These are phyloP conservation scores for Diplogelasinospora grovesii DNA, from an alignment of 495 filamentous ascomycete species.

Conservation along the genomic window DNA sequence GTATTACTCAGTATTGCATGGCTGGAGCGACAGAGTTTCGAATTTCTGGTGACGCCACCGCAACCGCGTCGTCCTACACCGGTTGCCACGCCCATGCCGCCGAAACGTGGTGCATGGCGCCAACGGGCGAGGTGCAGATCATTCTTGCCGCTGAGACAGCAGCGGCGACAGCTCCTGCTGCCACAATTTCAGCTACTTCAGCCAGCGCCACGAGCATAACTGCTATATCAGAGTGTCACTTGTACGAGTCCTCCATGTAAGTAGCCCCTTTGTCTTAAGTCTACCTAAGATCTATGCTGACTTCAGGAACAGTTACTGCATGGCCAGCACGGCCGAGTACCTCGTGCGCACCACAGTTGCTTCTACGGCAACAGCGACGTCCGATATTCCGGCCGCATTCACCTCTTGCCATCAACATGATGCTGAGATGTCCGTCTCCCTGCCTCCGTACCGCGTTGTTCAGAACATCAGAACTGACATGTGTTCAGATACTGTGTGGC, in stretches of 20 bases:
- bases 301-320: constrained; percentile 8
- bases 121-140: constrained; percentile 5
- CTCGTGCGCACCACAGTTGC: constrained; percentile 6
- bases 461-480: too few species aligned
- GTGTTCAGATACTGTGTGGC: constrained; percentile 40
- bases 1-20: constrained; percentile 13
- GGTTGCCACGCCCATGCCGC: constrained; percentile 18
- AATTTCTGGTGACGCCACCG: constrained; percentile 13
- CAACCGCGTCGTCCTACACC: constrained; percentile 14
- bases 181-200: neutral
- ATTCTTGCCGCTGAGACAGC: constrained; percentile 3
- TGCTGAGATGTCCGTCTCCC: constrained; percentile 3
- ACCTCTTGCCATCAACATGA: constrained; percentile 9
- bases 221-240: constrained; percentile 4
- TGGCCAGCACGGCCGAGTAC: constrained; percentile 11
- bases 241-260: constrained; percentile 1
- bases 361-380: constrained; percentile 11
- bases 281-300: constrained; percentile 2
- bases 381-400: constrained; percentile 9
- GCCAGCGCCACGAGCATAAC: constrained; percentile 1
- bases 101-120: too few species aligned
- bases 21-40: constrained; percentile 14
- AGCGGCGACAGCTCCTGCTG: neutral
- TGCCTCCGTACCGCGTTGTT: too few species aligned
- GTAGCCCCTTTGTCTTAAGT: neutral